Evolutionary conservation across 1,139 yeast genomes (phyloP), one percentile per base, ranked within the genome.

Genomic region (Tardiomyces blankii): DNA sequence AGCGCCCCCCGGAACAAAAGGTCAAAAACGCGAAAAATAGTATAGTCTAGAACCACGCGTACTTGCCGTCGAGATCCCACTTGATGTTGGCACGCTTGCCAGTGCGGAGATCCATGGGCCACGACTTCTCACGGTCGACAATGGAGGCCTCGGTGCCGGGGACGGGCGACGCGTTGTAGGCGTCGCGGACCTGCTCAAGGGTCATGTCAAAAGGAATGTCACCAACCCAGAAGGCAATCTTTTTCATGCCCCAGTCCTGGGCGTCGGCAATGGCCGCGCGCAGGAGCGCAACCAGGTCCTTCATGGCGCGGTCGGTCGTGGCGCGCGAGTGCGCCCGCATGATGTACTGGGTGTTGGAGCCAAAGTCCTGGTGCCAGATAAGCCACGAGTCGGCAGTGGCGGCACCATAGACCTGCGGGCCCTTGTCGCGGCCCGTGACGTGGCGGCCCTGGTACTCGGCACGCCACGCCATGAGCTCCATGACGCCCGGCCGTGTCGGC

Each of bases 311-410:
- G 16, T 30, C 35, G 9, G 35, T 5, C 16, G 9, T 11, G 35
- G 35, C 35, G 16, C 35, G 35, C 5, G 35, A 30, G 16, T 30
- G 35, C 35, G 35, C 5, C 14, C 64, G 49, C 44, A 69, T 40
- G 13, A 70, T 52, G 12, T 66, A 56, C 43, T 73, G 54, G 25
- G 62, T 58, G 38, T 63, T 55, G 18, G 55, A 64, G 47, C 64
- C 66, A 67, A 72, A 72, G 44, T 69, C 71, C 48, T 72, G 77
- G 38, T 67, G 65, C 78, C 78, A 74, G 28, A 73, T 58, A 18
- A 73, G 59, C 57, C 70, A 71, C 27, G 62, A 59, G 40, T 60
- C 58, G 33, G 57, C 58, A 18, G 49, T 47, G 39, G 55, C 49
- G 19, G 64, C 67, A 21, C 74, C 74, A 51, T 65, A 70, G 18